phyloP scores from a whole-genome alignment of 371 early-diverging fungal genomes.

The Lichtheimia ornata region DNA sequence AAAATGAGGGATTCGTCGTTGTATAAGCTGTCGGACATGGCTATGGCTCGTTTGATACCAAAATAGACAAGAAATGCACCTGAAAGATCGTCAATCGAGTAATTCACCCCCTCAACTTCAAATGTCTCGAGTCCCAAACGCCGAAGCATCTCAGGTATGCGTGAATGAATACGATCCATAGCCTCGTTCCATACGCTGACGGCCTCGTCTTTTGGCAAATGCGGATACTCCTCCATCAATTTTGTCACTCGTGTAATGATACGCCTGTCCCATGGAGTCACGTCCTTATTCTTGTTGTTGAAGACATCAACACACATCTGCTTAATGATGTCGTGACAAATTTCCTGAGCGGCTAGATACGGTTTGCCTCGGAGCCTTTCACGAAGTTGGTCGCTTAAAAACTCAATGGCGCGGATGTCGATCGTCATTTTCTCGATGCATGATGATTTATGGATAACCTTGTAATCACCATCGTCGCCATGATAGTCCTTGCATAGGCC shows the following conservation, averaged over 20 bases:
- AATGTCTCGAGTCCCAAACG: background rate
- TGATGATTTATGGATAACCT: background rate
- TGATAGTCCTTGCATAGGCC: background rate
- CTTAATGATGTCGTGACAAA: background rate
- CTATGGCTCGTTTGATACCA: background rate
- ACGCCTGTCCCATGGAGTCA: background rate
- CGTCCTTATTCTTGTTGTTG: background rate
- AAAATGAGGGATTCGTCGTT: background rate
- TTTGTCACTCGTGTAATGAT: background rate
- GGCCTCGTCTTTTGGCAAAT: background rate
- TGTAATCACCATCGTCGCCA: background rate
- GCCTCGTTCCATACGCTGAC: background rate
- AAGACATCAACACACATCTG: background rate
- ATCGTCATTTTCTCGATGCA: background rate
- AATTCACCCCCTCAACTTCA: background rate
- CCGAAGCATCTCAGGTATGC: background rate
- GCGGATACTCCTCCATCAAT: background rate
- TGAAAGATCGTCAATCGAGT: background rate
- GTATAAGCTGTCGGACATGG: background rate
- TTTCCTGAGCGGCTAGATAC: background rate
- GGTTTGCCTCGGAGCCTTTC: background rate
- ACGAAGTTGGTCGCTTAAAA: background rate
- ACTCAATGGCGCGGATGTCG: background rate
- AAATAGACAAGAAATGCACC: background rate
- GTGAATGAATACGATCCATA: conserved; percentile 1